These are phyloP conservation scores for Cylindrotheca closterium DNA, from an alignment of 108 stramenopile species.

Conservation along the genomic window DNA sequence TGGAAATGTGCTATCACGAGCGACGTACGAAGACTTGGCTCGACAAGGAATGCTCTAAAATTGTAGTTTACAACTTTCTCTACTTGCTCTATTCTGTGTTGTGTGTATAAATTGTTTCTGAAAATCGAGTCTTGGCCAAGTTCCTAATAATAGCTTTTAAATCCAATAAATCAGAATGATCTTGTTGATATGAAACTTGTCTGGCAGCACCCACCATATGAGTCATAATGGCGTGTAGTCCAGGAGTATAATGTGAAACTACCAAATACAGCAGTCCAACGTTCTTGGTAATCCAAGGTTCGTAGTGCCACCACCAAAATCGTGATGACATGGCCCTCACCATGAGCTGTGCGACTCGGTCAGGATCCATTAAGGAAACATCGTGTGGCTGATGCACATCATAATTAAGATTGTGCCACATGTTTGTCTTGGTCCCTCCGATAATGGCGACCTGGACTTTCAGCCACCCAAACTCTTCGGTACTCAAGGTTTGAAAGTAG, in stretches of 20 bases:
- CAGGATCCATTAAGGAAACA: slow-evolving; percentile 5
- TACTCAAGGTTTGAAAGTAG: slow-evolving; percentile 33
- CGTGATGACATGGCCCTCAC: not conserved
- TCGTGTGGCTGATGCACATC: not conserved
- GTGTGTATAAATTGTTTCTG: too few relatives aligned
- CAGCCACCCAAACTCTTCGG: slow-evolving; percentile 30
- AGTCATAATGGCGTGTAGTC: slow-evolving; percentile 5
- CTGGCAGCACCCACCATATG: slow-evolving; percentile 13
- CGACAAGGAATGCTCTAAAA: slow-evolving; percentile 90
- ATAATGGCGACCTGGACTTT: slow-evolving; percentile 30
- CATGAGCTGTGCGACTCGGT: slow-evolving; percentile 15
- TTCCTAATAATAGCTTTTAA: not conserved
- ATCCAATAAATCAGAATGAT: not conserved
- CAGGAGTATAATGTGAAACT: slow-evolving; percentile 16
- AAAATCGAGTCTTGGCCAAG: too few relatives aligned
- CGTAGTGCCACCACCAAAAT: slow-evolving; percentile 4
- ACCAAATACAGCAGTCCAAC: not conserved
- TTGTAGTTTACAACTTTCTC: not conserved
- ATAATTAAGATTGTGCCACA: slow-evolving; percentile 1
- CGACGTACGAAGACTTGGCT: slow-evolving; percentile 94
- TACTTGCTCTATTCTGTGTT: too few relatives aligned
- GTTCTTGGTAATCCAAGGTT: slow-evolving; percentile 13
- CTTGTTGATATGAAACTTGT: not conserved
- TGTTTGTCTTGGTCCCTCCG: slow-evolving; percentile 22
- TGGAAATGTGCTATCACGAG: slow-evolving; percentile 94